Percentiles rank a stretch among this genome's conserved stretches.
Evolutionary conservation across 2,329 filamentous ascomycete species (phyloP).

Genomic region (Xylariaceae sp.): DNA sequence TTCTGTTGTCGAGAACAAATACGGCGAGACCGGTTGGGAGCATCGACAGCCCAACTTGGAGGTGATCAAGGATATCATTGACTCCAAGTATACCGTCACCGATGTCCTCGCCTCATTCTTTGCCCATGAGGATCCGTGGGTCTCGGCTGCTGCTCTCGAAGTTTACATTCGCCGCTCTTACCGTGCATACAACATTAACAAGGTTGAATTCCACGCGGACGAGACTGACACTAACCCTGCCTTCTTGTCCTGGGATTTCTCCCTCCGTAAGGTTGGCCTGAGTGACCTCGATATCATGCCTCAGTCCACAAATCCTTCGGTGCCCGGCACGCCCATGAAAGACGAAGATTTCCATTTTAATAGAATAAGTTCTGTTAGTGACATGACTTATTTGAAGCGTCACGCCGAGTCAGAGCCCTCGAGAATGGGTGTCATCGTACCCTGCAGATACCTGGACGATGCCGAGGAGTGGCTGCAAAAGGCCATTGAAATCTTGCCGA

Average conservation of each 20-base stretch:
- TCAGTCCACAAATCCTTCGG: constrained; percentile 75
- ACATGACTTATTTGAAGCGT: constrained; percentile 83
- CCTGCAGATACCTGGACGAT: constrained; percentile 90
- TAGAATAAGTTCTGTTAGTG: constrained; percentile 90
- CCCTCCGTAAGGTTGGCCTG: constrained; percentile 87
- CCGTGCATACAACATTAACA: constrained; percentile 88
- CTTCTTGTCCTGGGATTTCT: constrained; percentile 93
- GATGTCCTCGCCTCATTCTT: constrained; percentile 96
- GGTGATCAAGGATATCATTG: constrained; percentile 93
- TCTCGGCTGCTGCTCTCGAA: constrained; percentile 87
- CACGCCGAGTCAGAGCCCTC: constrained; percentile 72
- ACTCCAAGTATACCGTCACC: constrained; percentile 98
- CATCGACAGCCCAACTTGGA: constrained; percentile 89
- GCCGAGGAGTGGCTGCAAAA: constrained; percentile 80
- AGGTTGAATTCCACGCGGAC: constrained; percentile 80
- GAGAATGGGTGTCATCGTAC: constrained; percentile 90
- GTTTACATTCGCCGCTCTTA: constrained; percentile 96
- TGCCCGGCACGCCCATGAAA: constrained; percentile 67
- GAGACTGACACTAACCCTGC: constrained; percentile 60
- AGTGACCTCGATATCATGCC: constrained; percentile 82
- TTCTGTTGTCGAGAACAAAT: constrained; percentile 92
- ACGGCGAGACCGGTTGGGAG: constrained; percentile 95
- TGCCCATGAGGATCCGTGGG: constrained; percentile 88
- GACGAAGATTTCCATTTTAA: constrained; percentile 64
- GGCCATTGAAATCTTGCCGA: constrained; percentile 79